Percentiles rank a stretch among this genome's conserved stretches.
These are phyloP conservation scores for Saccharomyces hybrid DNA, from an alignment of 1,139 yeast species.

Conservation along the genomic window DNA sequence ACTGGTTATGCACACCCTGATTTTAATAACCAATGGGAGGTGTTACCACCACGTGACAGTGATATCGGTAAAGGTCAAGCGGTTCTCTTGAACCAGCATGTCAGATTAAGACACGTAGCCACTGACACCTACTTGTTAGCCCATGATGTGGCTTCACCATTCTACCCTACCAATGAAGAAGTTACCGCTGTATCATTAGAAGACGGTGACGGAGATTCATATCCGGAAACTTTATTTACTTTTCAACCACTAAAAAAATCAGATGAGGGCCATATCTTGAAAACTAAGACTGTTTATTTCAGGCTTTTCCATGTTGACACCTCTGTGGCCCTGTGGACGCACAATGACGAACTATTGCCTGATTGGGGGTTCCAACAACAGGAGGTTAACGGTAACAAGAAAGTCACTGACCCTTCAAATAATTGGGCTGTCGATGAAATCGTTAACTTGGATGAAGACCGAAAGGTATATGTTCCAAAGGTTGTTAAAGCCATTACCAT, in stretches of 20 bases:
- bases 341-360: conserved; percentile 70
- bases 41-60: conserved; percentile 54
- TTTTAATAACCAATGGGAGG: conserved; percentile 76
- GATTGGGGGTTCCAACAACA: conserved; percentile 92
- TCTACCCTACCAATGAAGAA: conserved; percentile 84
- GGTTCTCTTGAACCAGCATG: conserved; percentile 53
- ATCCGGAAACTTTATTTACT: conserved; percentile 72
- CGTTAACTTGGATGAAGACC: conserved; percentile 53
- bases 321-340: conserved; percentile 93
- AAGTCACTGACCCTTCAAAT: conserved; percentile 57
- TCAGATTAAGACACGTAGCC: conserved; percentile 74
- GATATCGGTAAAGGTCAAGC: conserved; percentile 40
- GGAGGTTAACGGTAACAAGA: conserved; percentile 92
- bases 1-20: conserved; percentile 61
- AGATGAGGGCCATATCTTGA: conserved; percentile 43
- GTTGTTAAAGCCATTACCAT: conserved; percentile 54
- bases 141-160: conserved; percentile 97
- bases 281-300: conserved; percentile 62
- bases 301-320: conserved; percentile 77
- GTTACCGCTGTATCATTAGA: conserved; percentile 57
- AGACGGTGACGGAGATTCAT: conserved; percentile 46
- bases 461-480: conserved; percentile 52
- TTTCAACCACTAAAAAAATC: conserved; percentile 55
- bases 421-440: conserved; percentile 76
- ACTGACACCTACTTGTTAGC: conserved; percentile 76